phyloP scores from a whole-genome alignment of 768 basidiomycete species.

The Agrocybe praecox region DNA sequence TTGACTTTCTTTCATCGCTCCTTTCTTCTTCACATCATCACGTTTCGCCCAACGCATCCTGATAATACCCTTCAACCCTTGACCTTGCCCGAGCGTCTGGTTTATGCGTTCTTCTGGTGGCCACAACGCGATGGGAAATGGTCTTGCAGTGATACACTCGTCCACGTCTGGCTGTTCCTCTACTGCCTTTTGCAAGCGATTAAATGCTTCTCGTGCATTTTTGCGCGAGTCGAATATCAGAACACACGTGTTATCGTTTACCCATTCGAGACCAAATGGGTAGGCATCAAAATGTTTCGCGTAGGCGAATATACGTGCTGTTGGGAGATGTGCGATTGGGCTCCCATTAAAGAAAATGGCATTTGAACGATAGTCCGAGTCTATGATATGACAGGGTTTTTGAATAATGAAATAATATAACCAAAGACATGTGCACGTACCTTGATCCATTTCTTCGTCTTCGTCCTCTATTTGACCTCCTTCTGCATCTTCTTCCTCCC shows the following conservation, averaged over 20 bases:
- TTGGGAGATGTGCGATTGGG: slow-evolving; percentile 76
- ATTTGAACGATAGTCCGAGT: slow-evolving; percentile 54
- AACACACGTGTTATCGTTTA: slow-evolving; percentile 82
- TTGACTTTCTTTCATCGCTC: slow-evolving; percentile 70
- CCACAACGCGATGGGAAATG: slow-evolving; percentile 76
- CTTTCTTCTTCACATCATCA: slow-evolving; percentile 78
- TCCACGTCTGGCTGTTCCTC: slow-evolving; percentile 56
- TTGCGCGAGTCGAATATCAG: slow-evolving; percentile 67
- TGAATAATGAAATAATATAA: not conserved
- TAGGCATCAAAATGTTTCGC: slow-evolving; percentile 75
- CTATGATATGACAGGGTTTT: slow-evolving; percentile 24
- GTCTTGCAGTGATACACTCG: slow-evolving; percentile 62
- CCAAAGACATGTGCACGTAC: slow-evolving; percentile 17
- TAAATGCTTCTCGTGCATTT: slow-evolving; percentile 54
- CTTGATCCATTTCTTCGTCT: slow-evolving; percentile 37
- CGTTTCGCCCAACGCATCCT: slow-evolving; percentile 76
- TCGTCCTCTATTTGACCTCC: slow-evolving; percentile 30
- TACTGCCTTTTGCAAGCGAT: slow-evolving; percentile 50
- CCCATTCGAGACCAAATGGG: slow-evolving; percentile 83
- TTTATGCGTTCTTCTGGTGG: slow-evolving; percentile 80
- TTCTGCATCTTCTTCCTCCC: slow-evolving; percentile 32
- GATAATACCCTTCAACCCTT: slow-evolving; percentile 66
- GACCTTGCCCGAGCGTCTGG: slow-evolving; percentile 67
- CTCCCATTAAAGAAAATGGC: slow-evolving; percentile 74
- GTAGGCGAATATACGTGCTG: slow-evolving; percentile 79